These are phyloP conservation scores for Penicillium brevicompactum DNA, from an alignment of 2,329 filamentous ascomycete genomes.

Conservation along the genomic window DNA sequence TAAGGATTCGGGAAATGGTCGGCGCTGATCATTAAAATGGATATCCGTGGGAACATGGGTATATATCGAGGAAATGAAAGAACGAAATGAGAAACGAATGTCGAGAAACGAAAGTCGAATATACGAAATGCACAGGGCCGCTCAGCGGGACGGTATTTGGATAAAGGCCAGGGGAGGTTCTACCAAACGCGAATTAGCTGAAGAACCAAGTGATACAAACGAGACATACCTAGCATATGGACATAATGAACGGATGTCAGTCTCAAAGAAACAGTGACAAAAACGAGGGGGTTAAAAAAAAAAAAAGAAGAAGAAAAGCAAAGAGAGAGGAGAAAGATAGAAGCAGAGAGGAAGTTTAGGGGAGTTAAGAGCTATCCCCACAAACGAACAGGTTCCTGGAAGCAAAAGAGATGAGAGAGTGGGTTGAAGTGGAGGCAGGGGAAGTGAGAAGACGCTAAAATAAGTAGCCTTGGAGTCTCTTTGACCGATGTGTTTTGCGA, in stretches of 20 bases:
- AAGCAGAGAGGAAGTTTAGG: constrained; percentile 7
- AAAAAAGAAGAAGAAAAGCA: neutral
- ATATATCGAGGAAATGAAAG: constrained; percentile 17
- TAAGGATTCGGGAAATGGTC: neutral
- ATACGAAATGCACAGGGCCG: constrained; percentile 8
- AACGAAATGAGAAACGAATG: constrained; percentile 1
- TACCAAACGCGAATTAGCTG: constrained; percentile 22
- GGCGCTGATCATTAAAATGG: constrained; percentile 21
- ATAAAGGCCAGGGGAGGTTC: constrained; percentile 18
- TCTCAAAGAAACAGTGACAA: constrained; percentile 6
- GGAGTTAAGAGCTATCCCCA: constrained; percentile 6
- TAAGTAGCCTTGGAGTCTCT: neutral
- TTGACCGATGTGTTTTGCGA: too few species aligned
- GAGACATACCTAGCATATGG: constrained; percentile 16
- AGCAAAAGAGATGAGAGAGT: constrained; percentile 1
- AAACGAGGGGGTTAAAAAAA: neutral
- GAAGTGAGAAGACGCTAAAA: constrained; percentile 14
- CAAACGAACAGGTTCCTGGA: neutral
- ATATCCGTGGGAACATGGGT: constrained; percentile 19
- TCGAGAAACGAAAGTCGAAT: constrained; percentile 18
- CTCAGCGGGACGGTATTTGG: constrained; percentile 20
- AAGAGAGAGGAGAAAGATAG: constrained; percentile 3
- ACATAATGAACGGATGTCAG: constrained; percentile 23
- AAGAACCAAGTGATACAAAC: constrained; percentile 9
- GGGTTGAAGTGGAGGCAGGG: constrained; percentile 3